Conservation (phyloP, 1,284 basidiomycete species). For the Leccinum pallidistipes region DNA sequence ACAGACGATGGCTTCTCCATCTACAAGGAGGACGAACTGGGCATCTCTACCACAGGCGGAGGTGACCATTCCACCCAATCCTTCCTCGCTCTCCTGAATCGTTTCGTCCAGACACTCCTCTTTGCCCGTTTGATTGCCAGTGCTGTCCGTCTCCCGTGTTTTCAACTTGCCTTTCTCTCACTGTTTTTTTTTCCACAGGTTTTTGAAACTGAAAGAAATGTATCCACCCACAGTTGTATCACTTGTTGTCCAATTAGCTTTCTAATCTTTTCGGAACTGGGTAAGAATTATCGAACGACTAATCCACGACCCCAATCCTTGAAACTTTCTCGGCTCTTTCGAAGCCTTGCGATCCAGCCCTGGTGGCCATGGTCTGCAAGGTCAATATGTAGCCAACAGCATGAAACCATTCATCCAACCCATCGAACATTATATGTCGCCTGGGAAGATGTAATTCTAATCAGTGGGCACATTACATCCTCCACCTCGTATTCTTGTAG, state of each 20-base stretch:
- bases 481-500: neutral
- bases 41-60: conserved; percentile 72
- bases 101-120: conserved; percentile 53
- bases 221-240: conserved; percentile 4
- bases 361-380: conserved; percentile 42
- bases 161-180: neutral
- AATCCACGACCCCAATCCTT: neutral
- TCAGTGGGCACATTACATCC: conserved; percentile 29
- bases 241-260: neutral
- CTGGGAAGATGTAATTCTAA: conserved; percentile 19
- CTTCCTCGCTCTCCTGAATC: conserved; percentile 21
- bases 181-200: conserved; percentile 35
- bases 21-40: conserved; percentile 86
- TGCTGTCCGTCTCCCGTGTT: conserved; percentile 61
- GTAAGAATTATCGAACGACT: neutral
- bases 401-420: conserved; percentile 29
- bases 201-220: conserved; percentile 37
- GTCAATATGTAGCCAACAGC: conserved; percentile 69
- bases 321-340: conserved; percentile 51
- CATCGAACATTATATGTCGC: conserved; percentile 21
- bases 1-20: conserved; percentile 86
- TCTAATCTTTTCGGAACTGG: neutral
- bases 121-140: conserved; percentile 83
- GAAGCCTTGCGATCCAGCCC: conserved; percentile 55
- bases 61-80: conserved; percentile 47